These are phyloP conservation scores for Cardiosporidium cionae DNA, from an alignment of 169 alveolate genomes.

Conservation along the genomic window DNA sequence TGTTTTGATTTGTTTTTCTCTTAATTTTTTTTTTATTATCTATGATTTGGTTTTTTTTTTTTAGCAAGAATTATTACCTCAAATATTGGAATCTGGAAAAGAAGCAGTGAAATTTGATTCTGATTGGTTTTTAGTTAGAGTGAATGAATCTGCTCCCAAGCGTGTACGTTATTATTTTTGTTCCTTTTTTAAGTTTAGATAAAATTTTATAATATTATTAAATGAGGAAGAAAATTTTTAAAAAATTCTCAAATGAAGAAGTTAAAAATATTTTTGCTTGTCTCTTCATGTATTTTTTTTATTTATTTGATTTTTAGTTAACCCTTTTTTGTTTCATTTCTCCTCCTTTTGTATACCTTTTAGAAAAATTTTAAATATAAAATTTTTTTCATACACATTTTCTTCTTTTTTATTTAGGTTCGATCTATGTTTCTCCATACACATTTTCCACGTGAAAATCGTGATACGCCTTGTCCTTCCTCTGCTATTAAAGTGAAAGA, in stretches of 20 bases:
- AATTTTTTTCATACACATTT: not conserved
- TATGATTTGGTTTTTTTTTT: not conserved
- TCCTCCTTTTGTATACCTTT: no score
- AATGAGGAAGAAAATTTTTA: no score
- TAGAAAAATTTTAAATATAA: no score
- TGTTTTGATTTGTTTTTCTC: no score
- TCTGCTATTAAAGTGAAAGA: conserved; percentile 2
- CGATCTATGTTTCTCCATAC: conserved; percentile 6
- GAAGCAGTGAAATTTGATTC: conserved; percentile 27
- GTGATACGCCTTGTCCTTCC: not conserved
- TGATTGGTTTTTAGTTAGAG: conserved; percentile 34
- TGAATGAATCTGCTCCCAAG: conserved; percentile 28
- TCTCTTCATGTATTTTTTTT: no score
- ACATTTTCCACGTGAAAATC: conserved; percentile 18
- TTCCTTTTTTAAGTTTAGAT: no score
- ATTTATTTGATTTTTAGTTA: not conserved
- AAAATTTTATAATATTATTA: no score
- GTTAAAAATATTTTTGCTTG: no score
- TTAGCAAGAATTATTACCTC: conserved; percentile 27
- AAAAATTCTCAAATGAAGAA: no score
- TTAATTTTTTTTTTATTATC: no score
- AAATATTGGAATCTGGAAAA: conserved; percentile 24
- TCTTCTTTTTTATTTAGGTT: conserved; percentile 7
- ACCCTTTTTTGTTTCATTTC: no score
- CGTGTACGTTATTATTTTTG: conserved; percentile 8